Conservation (phyloP, 805 yeast genomes). For the Candida quercuum region DNA sequence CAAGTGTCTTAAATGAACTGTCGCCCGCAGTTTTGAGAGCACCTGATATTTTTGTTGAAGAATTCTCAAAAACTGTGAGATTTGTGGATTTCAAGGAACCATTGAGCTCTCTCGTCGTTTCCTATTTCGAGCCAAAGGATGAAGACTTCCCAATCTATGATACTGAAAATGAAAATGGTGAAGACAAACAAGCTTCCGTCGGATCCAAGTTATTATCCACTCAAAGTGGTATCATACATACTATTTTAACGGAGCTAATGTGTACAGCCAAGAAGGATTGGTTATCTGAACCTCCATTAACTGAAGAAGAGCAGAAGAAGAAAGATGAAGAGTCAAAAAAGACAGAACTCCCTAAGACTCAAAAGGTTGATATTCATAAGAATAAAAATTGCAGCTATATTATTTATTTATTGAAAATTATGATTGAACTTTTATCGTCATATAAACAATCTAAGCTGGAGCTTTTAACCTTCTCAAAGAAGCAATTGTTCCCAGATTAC, state of each 20-base stretch:
- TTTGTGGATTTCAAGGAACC: slow-evolving; percentile 41
- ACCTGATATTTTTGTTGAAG: slow-evolving; percentile 43
- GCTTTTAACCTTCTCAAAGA: slow-evolving; percentile 71
- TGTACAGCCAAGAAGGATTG: slow-evolving; percentile 35
- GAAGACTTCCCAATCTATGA: slow-evolving; percentile 20
- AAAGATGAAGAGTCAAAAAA: slow-evolving; percentile 24
- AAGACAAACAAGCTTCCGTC: slow-evolving; percentile 6
- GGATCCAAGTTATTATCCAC: slow-evolving; percentile 13
- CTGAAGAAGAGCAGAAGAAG: slow-evolving; percentile 25
- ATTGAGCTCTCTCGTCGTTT: slow-evolving; percentile 21
- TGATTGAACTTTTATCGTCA: slow-evolving; percentile 70
- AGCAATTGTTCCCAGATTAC: slow-evolving; percentile 25
- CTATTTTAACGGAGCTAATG: slow-evolving; percentile 63
- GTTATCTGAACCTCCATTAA: slow-evolving; percentile 30
- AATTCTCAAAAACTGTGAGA: slow-evolving; percentile 35
- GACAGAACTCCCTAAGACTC: slow-evolving; percentile 19
- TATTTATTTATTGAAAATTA: slow-evolving; percentile 58
- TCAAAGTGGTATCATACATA: slow-evolving; percentile 57
- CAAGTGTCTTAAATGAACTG: slow-evolving; percentile 43
- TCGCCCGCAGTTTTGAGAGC: slow-evolving; percentile 40
- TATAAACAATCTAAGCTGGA: slow-evolving; percentile 80
- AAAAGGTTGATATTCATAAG: slow-evolving; percentile 32
- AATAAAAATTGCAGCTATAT: slow-evolving; percentile 61
- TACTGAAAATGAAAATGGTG: slow-evolving; percentile 10
- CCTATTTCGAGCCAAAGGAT: slow-evolving; percentile 13